Base-by-base conservation (phyloP, 805 yeast species). In the Kuraishia ogatae region DNA sequence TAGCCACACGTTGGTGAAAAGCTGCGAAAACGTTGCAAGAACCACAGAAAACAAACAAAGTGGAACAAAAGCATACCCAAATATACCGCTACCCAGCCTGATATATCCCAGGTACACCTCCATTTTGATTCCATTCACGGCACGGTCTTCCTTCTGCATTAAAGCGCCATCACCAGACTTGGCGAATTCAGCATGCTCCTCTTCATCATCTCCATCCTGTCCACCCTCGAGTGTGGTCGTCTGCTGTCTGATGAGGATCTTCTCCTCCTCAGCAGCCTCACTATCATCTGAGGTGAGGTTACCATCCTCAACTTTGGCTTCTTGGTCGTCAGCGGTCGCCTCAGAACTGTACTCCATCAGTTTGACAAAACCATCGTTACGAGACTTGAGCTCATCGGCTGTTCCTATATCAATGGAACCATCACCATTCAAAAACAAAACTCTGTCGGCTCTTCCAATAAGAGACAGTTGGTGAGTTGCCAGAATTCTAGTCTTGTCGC, bases 381-480 rank as follows among this genome's bases (percentile, higher is more conserved):
- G 68, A 0, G 39, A 54, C 50, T 69, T 64, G 56, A 89, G 66
- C 55, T 86, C 87, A 0, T 73, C 77, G 17, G 78, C 70, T 0
- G 85, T 78, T 13, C 93, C 96, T 29, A 80, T 68, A 49, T 78
- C 80, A 29, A 85, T 70, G 0, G 77, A 63, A 0, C 88, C 83
- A 50, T 85, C 86, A 10, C 85, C 81, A 60, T 82, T 80, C 61
- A 89, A 66, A 58, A 83, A 87, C 15, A 89, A 74, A 22, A 89
- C 71, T 50, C 85, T 73, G 64, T 85, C 89, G 19, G 96, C 94
- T 54, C 74, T 69, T 11, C 80, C 81, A 57, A 89, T 77, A 56
- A 89, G 72, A 1, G 89, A 80, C 51, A 89, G 70, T 65, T 90
- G 96, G 67, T 89, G 97, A 0, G 96, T 89, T 1, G 94, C 94